phyloP scores from a whole-genome alignment of 306 rosid genomes.

The Parietaria judaica region DNA sequence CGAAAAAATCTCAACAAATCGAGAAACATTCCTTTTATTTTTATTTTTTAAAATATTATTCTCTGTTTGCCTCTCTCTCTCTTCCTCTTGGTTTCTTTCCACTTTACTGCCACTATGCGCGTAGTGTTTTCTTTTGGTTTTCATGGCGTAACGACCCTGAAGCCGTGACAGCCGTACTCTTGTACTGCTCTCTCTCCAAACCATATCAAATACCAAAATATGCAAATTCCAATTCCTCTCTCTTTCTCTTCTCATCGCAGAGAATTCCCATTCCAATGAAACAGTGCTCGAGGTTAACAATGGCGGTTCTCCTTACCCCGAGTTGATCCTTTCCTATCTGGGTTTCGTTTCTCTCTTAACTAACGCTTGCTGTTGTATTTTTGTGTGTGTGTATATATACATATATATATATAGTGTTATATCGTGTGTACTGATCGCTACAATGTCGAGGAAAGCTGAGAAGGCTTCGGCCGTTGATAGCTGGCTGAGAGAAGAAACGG shows the following conservation, averaged over 20 bases:
- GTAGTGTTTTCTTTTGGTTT: conserved; percentile 21
- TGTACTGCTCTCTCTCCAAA: neutral
- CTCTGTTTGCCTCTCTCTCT: neutral
- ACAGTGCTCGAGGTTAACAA: neutral
- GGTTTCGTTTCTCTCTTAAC: neutral
- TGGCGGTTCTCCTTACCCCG: neutral
- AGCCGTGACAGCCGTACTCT: conserved; percentile 25
- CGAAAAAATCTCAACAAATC: too few relatives aligned
- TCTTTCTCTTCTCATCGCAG: conserved; percentile 7
- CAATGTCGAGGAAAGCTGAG: neutral
- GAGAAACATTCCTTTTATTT: too few relatives aligned
- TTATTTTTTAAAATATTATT: neutral
- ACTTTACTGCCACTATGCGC: conserved; percentile 4
- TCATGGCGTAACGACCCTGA: conserved; percentile 32
- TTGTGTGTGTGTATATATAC: too few relatives aligned
- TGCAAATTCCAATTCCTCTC: conserved; percentile 10
- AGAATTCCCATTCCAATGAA: conserved; percentile 6
- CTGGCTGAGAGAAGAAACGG: conserved; percentile 15
- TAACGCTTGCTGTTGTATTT: neutral
- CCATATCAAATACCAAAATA: too few relatives aligned
- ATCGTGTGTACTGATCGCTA: neutral
- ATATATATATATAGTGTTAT: neutral
- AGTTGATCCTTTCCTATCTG: neutral
- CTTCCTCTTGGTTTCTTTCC: conserved; percentile 10
- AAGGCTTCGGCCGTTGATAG: conserved; percentile 10